Evolutionary conservation across 2,329 filamentous ascomycete genomes (phyloP).

Genomic region (Cryphonectria carpinicola): DNA sequence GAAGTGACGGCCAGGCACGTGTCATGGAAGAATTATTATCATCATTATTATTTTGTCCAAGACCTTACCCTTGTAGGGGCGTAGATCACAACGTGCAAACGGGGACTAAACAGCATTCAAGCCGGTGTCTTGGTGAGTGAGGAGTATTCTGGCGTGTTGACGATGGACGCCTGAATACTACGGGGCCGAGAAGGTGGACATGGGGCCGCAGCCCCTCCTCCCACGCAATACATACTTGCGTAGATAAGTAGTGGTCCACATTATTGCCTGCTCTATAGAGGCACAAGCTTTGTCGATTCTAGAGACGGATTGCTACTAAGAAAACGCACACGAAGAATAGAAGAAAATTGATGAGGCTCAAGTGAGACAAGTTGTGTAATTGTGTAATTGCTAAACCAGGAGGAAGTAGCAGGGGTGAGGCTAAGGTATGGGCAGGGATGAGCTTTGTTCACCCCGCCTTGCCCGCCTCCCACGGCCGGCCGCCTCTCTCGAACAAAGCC

Average conservation of each 20-base stretch:
- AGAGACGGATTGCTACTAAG: no score
- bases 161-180: no score
- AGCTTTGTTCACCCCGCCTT: not conserved
- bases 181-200: not conserved
- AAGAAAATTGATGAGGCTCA: slow-evolving; percentile 3
- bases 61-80: not conserved
- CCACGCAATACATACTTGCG: not conserved
- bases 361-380: slow-evolving; percentile 2
- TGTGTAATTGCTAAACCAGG: slow-evolving; percentile 6
- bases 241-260: not conserved
- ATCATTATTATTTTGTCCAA: not conserved
- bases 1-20: not conserved
- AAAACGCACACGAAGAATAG: not conserved
- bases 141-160: not conserved
- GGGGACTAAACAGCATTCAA: not conserved
- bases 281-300: not conserved
- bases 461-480: not conserved
- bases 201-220: not conserved
- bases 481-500: not conserved
- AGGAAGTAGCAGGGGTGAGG: not conserved
- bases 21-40: not conserved
- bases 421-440: not conserved
- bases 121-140: not conserved
- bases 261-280: not conserved
- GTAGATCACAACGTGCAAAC: not conserved